Evolutionary conservation across 2,329 filamentous ascomycete species (phyloP), one percentile per base, ranked within the genome.

Genomic region (Endoconidiophora laricicola): DNA sequence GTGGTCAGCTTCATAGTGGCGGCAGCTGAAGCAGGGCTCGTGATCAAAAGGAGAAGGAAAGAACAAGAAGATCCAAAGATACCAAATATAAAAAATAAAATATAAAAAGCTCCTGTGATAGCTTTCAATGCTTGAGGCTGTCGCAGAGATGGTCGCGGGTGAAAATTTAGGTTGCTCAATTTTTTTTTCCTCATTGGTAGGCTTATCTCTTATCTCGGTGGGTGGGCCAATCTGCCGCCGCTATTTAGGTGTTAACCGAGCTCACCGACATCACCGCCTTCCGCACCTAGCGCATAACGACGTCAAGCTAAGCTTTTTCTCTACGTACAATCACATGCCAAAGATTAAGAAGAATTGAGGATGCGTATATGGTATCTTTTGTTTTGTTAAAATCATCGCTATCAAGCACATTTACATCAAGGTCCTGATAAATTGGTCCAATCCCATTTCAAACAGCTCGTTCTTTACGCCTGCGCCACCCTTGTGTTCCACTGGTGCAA

Each of bases 381-480:
- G 20, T 22, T 9, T 48, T 38, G 37, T 48, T 48, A 29, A 29
- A 22, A 23, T 48, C 46, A 40, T 48, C 26, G 39, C 46, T 38
- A 48, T n/a, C 33, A 12, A 36, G 7, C 14, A 42, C 7, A 45
- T 44, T 74, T 66, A 78, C 66, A 78, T 71, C 54, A 81, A 64
- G 0, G 78, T 74, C 55, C 80, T 73, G 47, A 91, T 75, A 59
- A 91, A 91, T 55, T 85, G 79, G 57, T 91, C 84, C 51, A 93
- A 63, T 0, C 78, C 79, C 55, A 83, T 65, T 62, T 83, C 79
- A 57, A 83, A 83, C 55, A 83, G 66, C 63, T 83, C 79, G 59
- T 83, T 83, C 58, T 72, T 75, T 53, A 83, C 79, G n/a, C 80
- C 79, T 23, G 74, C 74, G 50, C 80, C 79, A 38, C 75, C 74